phyloP scores from a whole-genome alignment of 257 asterid species.

The Ligustrum vulgare region DNA sequence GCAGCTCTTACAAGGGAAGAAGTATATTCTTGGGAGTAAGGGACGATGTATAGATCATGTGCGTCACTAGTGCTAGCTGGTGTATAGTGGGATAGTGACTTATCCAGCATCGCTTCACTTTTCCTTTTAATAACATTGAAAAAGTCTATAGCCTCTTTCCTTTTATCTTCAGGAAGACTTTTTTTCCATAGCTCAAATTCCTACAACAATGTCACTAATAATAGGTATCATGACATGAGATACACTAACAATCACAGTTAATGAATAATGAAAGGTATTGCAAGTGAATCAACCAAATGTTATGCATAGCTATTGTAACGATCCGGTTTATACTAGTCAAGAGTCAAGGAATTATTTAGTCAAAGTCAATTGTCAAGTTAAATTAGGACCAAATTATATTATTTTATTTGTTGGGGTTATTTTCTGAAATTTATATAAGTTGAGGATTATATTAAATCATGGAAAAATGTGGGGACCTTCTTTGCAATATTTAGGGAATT shows the following conservation, averaged over 20 bases:
- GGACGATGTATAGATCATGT: slow-evolving; percentile 71
- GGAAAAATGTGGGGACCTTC: too few species aligned
- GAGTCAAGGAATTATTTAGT: too few species aligned
- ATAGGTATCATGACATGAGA: neutral
- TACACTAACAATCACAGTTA: neutral
- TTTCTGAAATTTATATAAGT: too few species aligned
- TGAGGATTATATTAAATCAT: too few species aligned
- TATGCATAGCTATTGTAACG: too few species aligned
- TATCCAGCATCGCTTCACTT: slow-evolving; percentile 59
- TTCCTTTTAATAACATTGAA: slow-evolving; percentile 84
- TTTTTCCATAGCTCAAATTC: slow-evolving; percentile 88
- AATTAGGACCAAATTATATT: too few species aligned
- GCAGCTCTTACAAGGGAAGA: slow-evolving; percentile 71
- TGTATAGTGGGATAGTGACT: slow-evolving; percentile 30
- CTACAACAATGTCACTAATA: slow-evolving; percentile 43
- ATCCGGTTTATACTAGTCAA: too few species aligned
- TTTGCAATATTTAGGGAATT: too few species aligned
- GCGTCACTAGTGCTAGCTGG: slow-evolving; percentile 30
- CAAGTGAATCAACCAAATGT: neutral
- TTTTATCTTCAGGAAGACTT: slow-evolving; percentile 71
- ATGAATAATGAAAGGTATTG: slow-evolving; percentile 4
- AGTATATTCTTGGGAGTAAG: slow-evolving; percentile 76
- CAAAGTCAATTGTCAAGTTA: too few species aligned
- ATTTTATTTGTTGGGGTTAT: too few species aligned
- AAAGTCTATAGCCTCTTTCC: slow-evolving; percentile 76